phyloP scores from a whole-genome alignment of 2,329 filamentous ascomycete genomes.

The Colletotrichum magnum region DNA sequence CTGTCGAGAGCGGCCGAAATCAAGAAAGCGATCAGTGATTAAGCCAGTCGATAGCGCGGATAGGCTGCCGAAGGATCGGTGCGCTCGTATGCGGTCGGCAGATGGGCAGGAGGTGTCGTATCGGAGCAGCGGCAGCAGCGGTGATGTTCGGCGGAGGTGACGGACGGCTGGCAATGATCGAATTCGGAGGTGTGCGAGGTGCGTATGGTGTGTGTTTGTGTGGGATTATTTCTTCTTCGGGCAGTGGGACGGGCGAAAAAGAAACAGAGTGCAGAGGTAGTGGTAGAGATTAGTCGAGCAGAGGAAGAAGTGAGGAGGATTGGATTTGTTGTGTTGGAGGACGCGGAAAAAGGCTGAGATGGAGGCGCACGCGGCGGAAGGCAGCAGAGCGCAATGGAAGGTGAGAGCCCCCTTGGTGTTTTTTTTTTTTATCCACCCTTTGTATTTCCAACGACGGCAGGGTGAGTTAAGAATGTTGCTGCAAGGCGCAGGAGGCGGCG shows the following conservation, averaged over 20 bases:
- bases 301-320: conserved; percentile 2
- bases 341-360: conserved; percentile 18
- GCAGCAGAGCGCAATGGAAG: conserved; percentile 7
- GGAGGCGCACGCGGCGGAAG: conserved; percentile 16
- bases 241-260: conserved; percentile 9
- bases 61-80: conserved; percentile 15
- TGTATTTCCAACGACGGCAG: conserved; percentile 10
- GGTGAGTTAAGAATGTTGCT: not conserved
- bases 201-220: not conserved
- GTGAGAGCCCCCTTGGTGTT: conserved; percentile 5
- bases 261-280: not conserved
- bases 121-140: conserved; percentile 23
- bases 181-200: conserved; percentile 4
- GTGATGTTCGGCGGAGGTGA: conserved; percentile 19
- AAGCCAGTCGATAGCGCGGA: conserved; percentile 5
- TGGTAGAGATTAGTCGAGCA: conserved; percentile 6
- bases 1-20: conserved; percentile 1
- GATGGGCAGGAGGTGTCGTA: conserved; percentile 21
- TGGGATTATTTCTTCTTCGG: conserved; percentile 17
- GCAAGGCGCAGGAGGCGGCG: too few relatives aligned
- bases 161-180: not conserved
- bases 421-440: not conserved
- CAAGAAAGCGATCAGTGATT: not conserved
- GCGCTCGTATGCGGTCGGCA: conserved; percentile 30
- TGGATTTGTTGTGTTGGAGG: conserved; percentile 1